These are phyloP conservation scores for Malassezia obtusa DNA, from an alignment of 1,284 basidiomycete genomes.

Conservation along the genomic window DNA sequence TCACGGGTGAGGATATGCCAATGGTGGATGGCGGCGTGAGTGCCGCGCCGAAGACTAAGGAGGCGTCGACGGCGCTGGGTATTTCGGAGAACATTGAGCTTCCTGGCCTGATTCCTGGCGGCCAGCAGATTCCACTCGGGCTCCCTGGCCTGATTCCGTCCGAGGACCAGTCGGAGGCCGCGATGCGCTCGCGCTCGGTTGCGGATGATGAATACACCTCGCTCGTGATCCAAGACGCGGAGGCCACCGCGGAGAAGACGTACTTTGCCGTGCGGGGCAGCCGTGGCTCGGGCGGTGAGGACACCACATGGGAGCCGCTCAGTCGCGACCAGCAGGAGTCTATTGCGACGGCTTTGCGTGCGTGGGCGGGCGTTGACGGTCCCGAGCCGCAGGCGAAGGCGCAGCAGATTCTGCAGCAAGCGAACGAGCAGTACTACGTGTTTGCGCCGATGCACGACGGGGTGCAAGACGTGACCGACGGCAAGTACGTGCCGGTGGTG, in stretches of 20 bases:
- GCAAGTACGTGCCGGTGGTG: too few relatives aligned
- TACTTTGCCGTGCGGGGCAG: neutral
- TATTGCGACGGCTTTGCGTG: conserved; percentile 28
- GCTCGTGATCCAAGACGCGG: neutral
- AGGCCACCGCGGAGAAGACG: neutral
- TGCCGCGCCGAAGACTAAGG: neutral
- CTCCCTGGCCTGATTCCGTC: neutral
- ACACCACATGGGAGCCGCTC: conserved; percentile 18
- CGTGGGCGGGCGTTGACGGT: conserved; percentile 42
- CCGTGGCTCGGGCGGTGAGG: neutral
- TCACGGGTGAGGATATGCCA: neutral
- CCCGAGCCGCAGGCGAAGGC: conserved; percentile 32
- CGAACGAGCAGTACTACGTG: conserved; percentile 16
- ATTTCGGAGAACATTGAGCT: conserved; percentile 1
- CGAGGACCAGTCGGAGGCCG: neutral
- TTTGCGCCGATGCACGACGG: neutral
- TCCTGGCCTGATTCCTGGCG: neutral
- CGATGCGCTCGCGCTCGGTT: neutral
- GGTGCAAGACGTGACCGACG: too few relatives aligned
- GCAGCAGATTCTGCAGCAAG: conserved; percentile 24
- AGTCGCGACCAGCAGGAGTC: conserved; percentile 23
- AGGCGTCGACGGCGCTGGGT: conserved; percentile 1
- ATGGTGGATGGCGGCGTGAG: neutral
- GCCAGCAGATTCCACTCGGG: neutral
- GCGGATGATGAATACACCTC: neutral